Conservation (phyloP, 1,284 basidiomycete species). For the Heterobasidion annosum region DNA sequence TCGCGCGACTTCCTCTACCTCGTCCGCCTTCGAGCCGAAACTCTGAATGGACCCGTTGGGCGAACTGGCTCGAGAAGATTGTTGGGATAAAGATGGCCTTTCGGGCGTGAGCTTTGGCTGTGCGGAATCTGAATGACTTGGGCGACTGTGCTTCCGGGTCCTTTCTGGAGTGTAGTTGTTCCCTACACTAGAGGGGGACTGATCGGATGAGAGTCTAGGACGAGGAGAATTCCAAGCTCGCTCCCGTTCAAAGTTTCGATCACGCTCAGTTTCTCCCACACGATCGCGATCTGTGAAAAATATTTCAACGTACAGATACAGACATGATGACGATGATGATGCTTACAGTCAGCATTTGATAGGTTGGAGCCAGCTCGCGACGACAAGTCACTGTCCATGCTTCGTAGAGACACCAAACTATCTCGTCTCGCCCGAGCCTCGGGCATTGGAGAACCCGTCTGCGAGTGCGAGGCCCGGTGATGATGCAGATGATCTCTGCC, state of each 20-base stretch:
- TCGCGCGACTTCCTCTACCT: slow-evolving; percentile 20
- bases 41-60: slow-evolving; percentile 23
- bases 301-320: slow-evolving; percentile 1
- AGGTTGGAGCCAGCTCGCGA: slow-evolving; percentile 11
- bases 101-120: slow-evolving; percentile 9
- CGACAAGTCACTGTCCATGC: slow-evolving; percentile 8
- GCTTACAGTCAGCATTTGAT: slow-evolving; percentile 16
- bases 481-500: slow-evolving; percentile 10
- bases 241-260: slow-evolving; percentile 36
- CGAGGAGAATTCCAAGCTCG: slow-evolving; percentile 39
- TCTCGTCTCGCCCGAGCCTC: slow-evolving; percentile 6
- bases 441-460: slow-evolving; percentile 10
- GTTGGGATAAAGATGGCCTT: slow-evolving; percentile 17
- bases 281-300: slow-evolving; percentile 31
- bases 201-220: slow-evolving; percentile 12
- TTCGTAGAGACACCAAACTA: slow-evolving; percentile 4
- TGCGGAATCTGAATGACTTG: neutral
- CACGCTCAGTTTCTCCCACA: slow-evolving; percentile 29
- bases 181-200: slow-evolving; percentile 4
- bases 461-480: slow-evolving; percentile 12
- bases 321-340: slow-evolving; percentile 22
- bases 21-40: slow-evolving; percentile 1
- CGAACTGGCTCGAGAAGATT: slow-evolving; percentile 29
- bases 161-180: slow-evolving; percentile 15
- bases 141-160: slow-evolving; percentile 16